phyloP scores from a whole-genome alignment of 2,329 filamentous ascomycete genomes.

The Polychaeton citri region DNA sequence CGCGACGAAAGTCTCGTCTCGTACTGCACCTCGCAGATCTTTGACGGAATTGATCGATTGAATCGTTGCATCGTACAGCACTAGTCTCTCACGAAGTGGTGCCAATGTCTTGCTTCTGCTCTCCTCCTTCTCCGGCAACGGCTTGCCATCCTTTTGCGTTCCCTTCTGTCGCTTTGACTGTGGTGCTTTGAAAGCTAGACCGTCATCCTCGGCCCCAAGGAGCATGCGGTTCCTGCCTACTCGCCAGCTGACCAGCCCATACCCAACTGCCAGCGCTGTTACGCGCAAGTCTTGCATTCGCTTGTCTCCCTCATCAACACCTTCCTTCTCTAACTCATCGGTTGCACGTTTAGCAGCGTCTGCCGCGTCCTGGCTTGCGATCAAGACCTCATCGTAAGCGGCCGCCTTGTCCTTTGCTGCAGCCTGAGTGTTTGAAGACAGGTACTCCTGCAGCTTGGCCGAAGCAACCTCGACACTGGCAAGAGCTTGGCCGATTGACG shows the following conservation, averaged over 20 bases:
- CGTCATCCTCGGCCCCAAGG: slow-evolving; percentile 66
- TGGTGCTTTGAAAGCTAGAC: slow-evolving; percentile 43
- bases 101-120: slow-evolving; percentile 63
- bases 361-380: slow-evolving; percentile 81
- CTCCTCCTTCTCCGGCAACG: slow-evolving; percentile 42
- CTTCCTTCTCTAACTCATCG: slow-evolving; percentile 75
- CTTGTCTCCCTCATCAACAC: slow-evolving; percentile 67
- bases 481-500: slow-evolving; percentile 75
- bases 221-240: slow-evolving; percentile 85
- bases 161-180: slow-evolving; percentile 43
- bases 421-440: slow-evolving; percentile 28
- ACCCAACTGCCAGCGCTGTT: slow-evolving; percentile 85
- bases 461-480: slow-evolving; percentile 51
- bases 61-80: slow-evolving; percentile 79
- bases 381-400: slow-evolving; percentile 83
- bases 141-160: slow-evolving; percentile 36
- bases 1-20: slow-evolving; percentile 60
- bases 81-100: slow-evolving; percentile 71
- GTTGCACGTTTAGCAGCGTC: slow-evolving; percentile 89
- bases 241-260: slow-evolving; percentile 86
- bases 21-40: slow-evolving; percentile 78
- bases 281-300: slow-evolving; percentile 89
- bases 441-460: slow-evolving; percentile 34
- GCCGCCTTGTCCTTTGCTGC: slow-evolving; percentile 54
- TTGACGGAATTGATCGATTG: slow-evolving; percentile 85